These are phyloP conservation scores for Cercospora zeae-maydis DNA, from an alignment of 2,329 filamentous ascomycete genomes.

Conservation along the genomic window DNA sequence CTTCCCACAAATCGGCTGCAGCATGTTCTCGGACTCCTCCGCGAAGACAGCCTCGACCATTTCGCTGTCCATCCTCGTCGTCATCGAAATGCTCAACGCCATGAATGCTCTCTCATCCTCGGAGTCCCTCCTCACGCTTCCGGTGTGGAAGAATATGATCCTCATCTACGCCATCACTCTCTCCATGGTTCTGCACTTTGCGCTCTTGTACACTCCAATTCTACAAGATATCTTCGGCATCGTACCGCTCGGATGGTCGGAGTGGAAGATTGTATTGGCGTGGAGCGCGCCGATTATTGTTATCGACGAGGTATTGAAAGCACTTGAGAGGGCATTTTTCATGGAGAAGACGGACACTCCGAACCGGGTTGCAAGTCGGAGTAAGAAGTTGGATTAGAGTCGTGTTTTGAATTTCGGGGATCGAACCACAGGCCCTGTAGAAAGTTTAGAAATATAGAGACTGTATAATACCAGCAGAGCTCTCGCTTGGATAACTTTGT, in stretches of 20 bases:
- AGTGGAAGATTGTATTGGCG: constrained; percentile 86
- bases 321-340: constrained; percentile 55
- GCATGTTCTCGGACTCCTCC: constrained; percentile 84
- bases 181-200: constrained; percentile 93
- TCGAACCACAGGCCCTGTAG: not conserved
- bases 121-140: constrained; percentile 87
- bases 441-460: not conserved
- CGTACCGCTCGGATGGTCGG: constrained; percentile 73
- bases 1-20: constrained; percentile 85
- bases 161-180: constrained; percentile 90
- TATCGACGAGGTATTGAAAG: constrained; percentile 81
- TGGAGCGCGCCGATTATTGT: constrained; percentile 94
- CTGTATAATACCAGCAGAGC: not conserved
- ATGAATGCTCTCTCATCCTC: constrained; percentile 96
- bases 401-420: not conserved
- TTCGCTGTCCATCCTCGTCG: constrained; percentile 83
- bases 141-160: constrained; percentile 98
- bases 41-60: constrained; percentile 89
- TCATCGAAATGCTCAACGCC: constrained; percentile 99
- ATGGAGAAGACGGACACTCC: constrained; percentile 31
- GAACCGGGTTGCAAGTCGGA: constrained; percentile 3
- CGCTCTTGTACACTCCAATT: constrained; percentile 85
- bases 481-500: not conserved
- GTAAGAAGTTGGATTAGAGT: constrained; percentile 26
- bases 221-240: constrained; percentile 88